A percentile compares a stretch with the other conserved stretches of the same genome.
Evolutionary conservation across 805 yeast species (phyloP).

Genomic region (Yamadazyma laniorum): DNA sequence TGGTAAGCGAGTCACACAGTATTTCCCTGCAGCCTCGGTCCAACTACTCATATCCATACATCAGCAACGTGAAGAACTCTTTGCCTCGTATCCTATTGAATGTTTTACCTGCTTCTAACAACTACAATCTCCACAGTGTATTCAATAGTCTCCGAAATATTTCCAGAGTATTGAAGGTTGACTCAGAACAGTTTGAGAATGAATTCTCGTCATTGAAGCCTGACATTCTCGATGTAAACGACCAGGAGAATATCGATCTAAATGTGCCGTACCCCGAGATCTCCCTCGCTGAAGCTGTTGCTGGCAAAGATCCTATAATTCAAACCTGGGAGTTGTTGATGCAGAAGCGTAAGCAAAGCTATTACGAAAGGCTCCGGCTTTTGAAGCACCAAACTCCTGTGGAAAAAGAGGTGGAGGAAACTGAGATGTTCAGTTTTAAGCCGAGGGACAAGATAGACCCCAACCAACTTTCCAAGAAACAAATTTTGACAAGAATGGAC

Average conservation of each 20-base stretch:
- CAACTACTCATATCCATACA: constrained; percentile 36
- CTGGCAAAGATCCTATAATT: constrained; percentile 28
- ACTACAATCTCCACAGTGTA: constrained; percentile 36
- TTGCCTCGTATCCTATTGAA: constrained; percentile 33
- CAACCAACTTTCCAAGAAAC: constrained; percentile 39
- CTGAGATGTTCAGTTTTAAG: constrained; percentile 25
- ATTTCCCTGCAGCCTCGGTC: constrained; percentile 33
- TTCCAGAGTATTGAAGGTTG: constrained; percentile 33
- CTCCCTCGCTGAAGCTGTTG: constrained; percentile 12
- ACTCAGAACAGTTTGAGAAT: constrained; percentile 23
- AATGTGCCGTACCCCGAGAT: constrained; percentile 36
- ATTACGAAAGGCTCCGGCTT: constrained; percentile 46
- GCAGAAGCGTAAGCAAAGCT: constrained; percentile 48
- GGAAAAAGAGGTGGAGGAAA: constrained; percentile 26
- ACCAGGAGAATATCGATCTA: constrained; percentile 28
- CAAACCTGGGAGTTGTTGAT: constrained; percentile 49
- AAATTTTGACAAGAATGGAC: constrained; percentile 78
- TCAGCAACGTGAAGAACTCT: constrained; percentile 29
- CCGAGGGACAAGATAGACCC: constrained; percentile 18
- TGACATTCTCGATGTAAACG: constrained; percentile 35
- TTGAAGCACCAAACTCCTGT: constrained; percentile 28
- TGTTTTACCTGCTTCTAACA: constrained; percentile 37
- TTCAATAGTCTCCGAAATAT: constrained; percentile 36
- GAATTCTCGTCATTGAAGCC: constrained; percentile 26
- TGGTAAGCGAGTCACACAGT: constrained; percentile 41